These are phyloP conservation scores for Fusarium proliferatum DNA, from an alignment of 2,329 filamentous ascomycete species.

Conservation along the genomic window DNA sequence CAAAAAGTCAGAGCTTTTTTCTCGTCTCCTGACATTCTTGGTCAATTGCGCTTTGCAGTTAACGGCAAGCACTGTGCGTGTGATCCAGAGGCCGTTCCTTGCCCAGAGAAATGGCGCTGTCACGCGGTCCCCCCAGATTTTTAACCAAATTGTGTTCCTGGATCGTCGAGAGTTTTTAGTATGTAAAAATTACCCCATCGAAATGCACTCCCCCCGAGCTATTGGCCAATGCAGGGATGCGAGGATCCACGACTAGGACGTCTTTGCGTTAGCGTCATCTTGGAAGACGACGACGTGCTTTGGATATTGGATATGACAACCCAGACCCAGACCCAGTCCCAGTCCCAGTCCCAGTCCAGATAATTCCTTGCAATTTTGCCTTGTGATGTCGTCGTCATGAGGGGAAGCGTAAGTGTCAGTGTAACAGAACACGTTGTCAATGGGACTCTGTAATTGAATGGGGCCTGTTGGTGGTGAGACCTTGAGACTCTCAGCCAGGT, in stretches of 20 bases:
- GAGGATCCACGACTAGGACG: slow-evolving; percentile 15
- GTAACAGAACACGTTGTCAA: slow-evolving; percentile 9
- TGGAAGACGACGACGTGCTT: slow-evolving; percentile 24
- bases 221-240: slow-evolving; percentile 29
- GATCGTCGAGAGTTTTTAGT: slow-evolving; percentile 42
- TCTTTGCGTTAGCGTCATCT: slow-evolving; percentile 22
- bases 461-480: not conserved
- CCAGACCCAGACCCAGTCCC: not conserved
- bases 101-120: slow-evolving; percentile 37
- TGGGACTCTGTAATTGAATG: not conserved
- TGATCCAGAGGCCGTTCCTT: slow-evolving; percentile 28
- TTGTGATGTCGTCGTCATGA: slow-evolving; percentile 35
- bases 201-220: slow-evolving; percentile 17
- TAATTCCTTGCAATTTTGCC: slow-evolving; percentile 19
- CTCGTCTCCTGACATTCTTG: slow-evolving; percentile 12
- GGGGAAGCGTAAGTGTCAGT: not conserved
- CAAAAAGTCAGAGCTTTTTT: not conserved
- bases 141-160: slow-evolving; percentile 39
- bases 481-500: not conserved
- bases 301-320: slow-evolving; percentile 1
- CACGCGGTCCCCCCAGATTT: slow-evolving; percentile 40
- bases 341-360: not conserved
- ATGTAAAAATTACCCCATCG: slow-evolving; percentile 48
- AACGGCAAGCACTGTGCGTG: slow-evolving; percentile 41
- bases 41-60: slow-evolving; percentile 42